These are phyloP conservation scores for Cladophialophora immunda DNA, from an alignment of 2,329 filamentous ascomycete genomes.

Conservation along the genomic window DNA sequence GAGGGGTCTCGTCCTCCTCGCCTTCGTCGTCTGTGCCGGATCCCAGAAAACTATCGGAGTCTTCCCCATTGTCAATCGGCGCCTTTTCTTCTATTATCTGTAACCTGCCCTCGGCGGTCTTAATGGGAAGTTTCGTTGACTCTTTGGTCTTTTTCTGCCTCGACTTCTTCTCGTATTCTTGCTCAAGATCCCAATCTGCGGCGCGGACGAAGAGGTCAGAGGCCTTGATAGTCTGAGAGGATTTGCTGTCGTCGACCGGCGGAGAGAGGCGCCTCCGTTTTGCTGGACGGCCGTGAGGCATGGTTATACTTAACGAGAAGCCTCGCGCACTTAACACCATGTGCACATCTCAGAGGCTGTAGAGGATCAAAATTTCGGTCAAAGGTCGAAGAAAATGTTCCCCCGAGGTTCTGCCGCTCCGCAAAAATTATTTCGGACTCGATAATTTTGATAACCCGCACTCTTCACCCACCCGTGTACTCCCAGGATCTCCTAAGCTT, in stretches of 20 bases:
- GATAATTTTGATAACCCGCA: neutral
- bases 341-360: neutral
- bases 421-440: slow-evolving; percentile 17
- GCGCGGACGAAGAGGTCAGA: slow-evolving; percentile 75
- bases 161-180: slow-evolving; percentile 84
- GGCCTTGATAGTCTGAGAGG: slow-evolving; percentile 43
- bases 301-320: slow-evolving; percentile 7
- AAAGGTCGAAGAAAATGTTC: slow-evolving; percentile 7
- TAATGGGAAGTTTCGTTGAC: slow-evolving; percentile 81
- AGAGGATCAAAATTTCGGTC: slow-evolving; percentile 17
- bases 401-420: slow-evolving; percentile 20
- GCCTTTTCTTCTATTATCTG: slow-evolving; percentile 62
- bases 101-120: slow-evolving; percentile 79
- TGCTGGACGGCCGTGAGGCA: slow-evolving; percentile 57
- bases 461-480: neutral
- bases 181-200: slow-evolving; percentile 87
- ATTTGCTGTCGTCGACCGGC: slow-evolving; percentile 49
- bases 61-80: slow-evolving; percentile 53
- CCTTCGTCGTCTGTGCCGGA: slow-evolving; percentile 65
- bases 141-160: slow-evolving; percentile 82
- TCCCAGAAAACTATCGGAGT: slow-evolving; percentile 71
- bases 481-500: neutral
- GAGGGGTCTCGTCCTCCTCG: slow-evolving; percentile 53
- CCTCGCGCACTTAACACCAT: too few relatives aligned
- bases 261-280: slow-evolving; percentile 63